Evolutionary conservation across 257 asterid species (phyloP).

Genomic region (Asclepias syriaca): DNA sequence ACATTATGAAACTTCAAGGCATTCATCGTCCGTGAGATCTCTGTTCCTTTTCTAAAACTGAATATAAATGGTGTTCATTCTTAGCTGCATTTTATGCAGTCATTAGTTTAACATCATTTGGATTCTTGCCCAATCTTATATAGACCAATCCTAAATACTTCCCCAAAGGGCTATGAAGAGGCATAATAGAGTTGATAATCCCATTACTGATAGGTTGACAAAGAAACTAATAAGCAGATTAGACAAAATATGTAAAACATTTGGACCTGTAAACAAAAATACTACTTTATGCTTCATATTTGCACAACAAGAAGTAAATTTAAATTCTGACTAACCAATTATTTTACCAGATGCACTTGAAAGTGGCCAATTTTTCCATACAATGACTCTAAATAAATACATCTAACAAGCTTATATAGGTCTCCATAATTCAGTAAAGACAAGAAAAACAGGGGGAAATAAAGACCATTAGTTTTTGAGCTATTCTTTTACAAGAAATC

Average conservation of each 20-base stretch:
- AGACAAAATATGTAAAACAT: neutral
- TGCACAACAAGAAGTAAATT: neutral
- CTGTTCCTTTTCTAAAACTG: neutral
- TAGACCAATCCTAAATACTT: neutral
- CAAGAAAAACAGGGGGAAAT: neutral
- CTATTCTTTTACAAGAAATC: neutral
- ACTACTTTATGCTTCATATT: neutral
- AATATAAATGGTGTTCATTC: neutral
- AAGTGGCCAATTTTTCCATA: neutral
- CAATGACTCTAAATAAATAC: constrained; percentile 1
- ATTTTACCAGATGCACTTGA: neutral
- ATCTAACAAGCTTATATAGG: neutral
- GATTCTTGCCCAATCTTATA: neutral
- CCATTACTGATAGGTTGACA: neutral
- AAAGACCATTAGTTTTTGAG: neutral
- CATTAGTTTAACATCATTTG: neutral
- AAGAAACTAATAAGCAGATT: neutral
- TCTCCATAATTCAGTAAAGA: neutral
- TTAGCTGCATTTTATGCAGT: neutral
- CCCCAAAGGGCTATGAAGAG: neutral
- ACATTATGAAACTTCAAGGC: neutral
- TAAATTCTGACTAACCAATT: neutral
- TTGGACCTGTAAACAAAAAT: neutral
- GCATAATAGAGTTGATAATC: neutral
- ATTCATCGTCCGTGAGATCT: neutral